Conservation (phyloP, 2,329 filamentous ascomycete species). For the Beauveria rudraprayagi region DNA sequence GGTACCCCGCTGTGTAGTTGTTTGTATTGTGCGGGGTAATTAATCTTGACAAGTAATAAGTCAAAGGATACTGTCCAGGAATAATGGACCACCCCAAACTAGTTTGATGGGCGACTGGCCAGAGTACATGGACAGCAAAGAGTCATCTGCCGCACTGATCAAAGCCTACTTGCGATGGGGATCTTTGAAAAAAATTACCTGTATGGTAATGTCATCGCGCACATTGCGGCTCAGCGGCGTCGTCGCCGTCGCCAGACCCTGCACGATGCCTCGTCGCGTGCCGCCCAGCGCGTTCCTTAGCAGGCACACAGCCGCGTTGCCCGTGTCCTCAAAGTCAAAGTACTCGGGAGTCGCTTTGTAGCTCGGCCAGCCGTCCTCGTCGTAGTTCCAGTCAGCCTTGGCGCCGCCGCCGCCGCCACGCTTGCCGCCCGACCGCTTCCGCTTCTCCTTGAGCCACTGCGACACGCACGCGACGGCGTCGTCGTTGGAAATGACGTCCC, state of each 20-base stretch:
- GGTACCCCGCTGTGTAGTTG: no score
- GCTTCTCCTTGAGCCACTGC: conserved; percentile 38
- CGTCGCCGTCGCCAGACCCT: conserved; percentile 62
- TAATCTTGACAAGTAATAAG: no score
- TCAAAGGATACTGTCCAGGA: no score
- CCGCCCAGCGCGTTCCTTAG: conserved; percentile 76
- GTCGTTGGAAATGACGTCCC: conserved; percentile 50
- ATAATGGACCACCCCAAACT: no score
- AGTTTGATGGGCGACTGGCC: no score
- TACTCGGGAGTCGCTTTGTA: conserved; percentile 35
- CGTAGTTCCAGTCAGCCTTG: conserved; percentile 5
- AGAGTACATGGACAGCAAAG: background rate
- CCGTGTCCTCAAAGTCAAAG: conserved; percentile 64
- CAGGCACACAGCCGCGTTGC: conserved; percentile 74
- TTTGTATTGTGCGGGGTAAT: no score
- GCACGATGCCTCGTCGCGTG: conserved; percentile 63
- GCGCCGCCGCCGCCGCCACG: conserved; percentile 14
- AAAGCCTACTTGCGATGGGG: conserved; percentile 6
- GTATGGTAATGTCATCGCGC: conserved; percentile 74
- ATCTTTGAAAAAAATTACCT: conserved; percentile 60
- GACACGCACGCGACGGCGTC: conserved; percentile 51
- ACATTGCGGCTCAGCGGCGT: conserved; percentile 57
- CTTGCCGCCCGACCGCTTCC: conserved; percentile 5
- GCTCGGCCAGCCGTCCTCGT: conserved; percentile 18
- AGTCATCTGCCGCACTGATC: background rate